These are phyloP conservation scores for Wickerhamomyces strasburgensis DNA, from an alignment of 805 yeast genomes.

Conservation along the genomic window DNA sequence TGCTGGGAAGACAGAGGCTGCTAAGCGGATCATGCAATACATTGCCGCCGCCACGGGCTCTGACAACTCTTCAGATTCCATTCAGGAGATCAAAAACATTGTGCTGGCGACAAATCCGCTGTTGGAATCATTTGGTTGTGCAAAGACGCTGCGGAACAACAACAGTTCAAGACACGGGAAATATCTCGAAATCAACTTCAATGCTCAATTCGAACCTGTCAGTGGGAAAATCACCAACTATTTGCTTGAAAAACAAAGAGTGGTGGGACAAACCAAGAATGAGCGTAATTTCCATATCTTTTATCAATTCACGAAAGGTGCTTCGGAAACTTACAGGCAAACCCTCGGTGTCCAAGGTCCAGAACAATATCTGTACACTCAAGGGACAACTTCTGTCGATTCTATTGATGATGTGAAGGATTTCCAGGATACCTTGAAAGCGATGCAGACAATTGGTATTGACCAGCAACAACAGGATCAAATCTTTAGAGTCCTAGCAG, in stretches of 20 bases:
- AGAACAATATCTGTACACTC: slow-evolving; percentile 85
- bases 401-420: slow-evolving; percentile 82
- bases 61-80: slow-evolving; percentile 54
- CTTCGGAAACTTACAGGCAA: slow-evolving; percentile 79
- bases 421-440: slow-evolving; percentile 72
- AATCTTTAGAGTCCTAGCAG: slow-evolving; percentile 78
- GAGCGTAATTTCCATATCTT: slow-evolving; percentile 97
- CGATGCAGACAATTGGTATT: slow-evolving; percentile 87
- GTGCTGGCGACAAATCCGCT: slow-evolving; percentile 95
- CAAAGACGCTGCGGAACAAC: slow-evolving; percentile 83
- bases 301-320: slow-evolving; percentile 91
- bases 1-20: slow-evolving; percentile 98
- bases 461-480: slow-evolving; percentile 81
- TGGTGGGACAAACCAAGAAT: slow-evolving; percentile 86
- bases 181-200: slow-evolving; percentile 87
- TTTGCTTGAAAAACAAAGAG: slow-evolving; percentile 89
- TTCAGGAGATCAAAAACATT: slow-evolving; percentile 90
- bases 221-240: slow-evolving; percentile 96
- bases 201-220: slow-evolving; percentile 77
- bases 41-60: slow-evolving; percentile 84
- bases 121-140: slow-evolving; percentile 89
- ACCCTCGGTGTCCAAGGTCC: slow-evolving; percentile 89
- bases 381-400: slow-evolving; percentile 80
- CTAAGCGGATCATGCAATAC: slow-evolving; percentile 96
- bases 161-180: slow-evolving; percentile 92